These are phyloP conservation scores for Hanseniaspora pseudoguilliermondii DNA, from an alignment of 805 yeast genomes.

Conservation along the genomic window DNA sequence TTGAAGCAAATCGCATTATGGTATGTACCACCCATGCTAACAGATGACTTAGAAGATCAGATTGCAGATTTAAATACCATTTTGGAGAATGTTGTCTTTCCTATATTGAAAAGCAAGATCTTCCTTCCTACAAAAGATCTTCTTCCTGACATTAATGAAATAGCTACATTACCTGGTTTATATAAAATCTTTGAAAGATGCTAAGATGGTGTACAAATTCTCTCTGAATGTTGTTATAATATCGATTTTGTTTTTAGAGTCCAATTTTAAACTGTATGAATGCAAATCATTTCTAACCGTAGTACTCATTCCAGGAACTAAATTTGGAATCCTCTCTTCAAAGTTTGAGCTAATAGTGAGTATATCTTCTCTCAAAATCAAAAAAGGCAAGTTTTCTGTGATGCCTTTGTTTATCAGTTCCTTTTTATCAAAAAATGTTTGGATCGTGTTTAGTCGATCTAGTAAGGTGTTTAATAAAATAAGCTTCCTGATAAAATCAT, in stretches of 20 bases:
- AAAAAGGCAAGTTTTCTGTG: conserved; percentile 3
- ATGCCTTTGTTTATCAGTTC: conserved; percentile 2
- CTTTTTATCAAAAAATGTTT: conserved; percentile 5
- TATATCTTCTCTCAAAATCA: conserved; percentile 11
- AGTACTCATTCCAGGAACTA: conserved; percentile 10
- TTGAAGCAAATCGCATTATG: conserved; percentile 57
- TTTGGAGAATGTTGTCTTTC: conserved; percentile 53
- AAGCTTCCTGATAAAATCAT: background rate
- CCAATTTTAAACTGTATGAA: background rate
- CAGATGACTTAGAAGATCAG: conserved; percentile 20
- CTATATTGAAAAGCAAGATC: conserved; percentile 47
- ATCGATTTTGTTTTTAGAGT: background rate
- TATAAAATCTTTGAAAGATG: conserved; percentile 91
- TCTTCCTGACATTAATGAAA: conserved; percentile 51
- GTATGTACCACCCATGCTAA: conserved; percentile 50
- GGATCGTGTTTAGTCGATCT: conserved; percentile 5
- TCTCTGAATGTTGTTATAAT: conserved; percentile 6
- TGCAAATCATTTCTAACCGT: conserved; percentile 4
- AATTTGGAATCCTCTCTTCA: conserved; percentile 10
- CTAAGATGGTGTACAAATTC: conserved; percentile 21
- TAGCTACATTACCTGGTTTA: conserved; percentile 83
- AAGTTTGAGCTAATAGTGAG: background rate
- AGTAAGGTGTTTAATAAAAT: background rate
- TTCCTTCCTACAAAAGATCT: conserved; percentile 46
- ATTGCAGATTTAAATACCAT: conserved; percentile 24